A percentile compares a stretch with the other conserved stretches of the same genome.
These are phyloP conservation scores for Podospora pseudopauciseta DNA, from an alignment of 495 filamentous ascomycete species.

Conservation along the genomic window DNA sequence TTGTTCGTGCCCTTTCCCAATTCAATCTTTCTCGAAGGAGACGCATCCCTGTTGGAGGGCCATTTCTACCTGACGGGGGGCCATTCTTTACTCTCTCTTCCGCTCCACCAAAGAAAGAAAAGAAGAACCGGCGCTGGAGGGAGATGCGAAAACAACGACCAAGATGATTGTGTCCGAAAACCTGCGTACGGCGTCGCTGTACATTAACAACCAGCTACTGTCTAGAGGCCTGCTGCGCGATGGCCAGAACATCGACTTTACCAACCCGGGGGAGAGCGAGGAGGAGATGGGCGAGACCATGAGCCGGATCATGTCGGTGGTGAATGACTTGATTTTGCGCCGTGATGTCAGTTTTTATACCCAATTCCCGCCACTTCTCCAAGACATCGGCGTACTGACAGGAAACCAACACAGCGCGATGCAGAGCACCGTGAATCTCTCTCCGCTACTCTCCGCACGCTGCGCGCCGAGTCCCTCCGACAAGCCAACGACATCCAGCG, in stretches of 20 bases:
- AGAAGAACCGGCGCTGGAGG: background rate
- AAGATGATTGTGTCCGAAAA: constrained; percentile 72
- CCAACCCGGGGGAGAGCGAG: constrained; percentile 63
- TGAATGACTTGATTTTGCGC: constrained; percentile 82
- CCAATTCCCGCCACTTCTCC: background rate
- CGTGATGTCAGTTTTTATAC: constrained; percentile 63
- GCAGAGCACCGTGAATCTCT: constrained; percentile 77
- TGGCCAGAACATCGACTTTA: constrained; percentile 82
- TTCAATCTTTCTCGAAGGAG: background rate
- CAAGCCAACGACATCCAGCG: constrained; percentile 57
- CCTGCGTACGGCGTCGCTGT: constrained; percentile 81
- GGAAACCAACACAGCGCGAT: constrained; percentile 62
- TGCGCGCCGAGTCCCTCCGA: constrained; percentile 67
- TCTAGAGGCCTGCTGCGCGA: constrained; percentile 83
- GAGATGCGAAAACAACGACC: constrained; percentile 4
- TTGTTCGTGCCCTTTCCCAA: background rate
- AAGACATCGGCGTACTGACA: constrained; percentile 15
- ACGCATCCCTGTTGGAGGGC: background rate
- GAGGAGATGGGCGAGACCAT: constrained; percentile 66
- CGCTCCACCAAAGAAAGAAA: background rate
- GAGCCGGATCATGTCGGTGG: constrained; percentile 81
- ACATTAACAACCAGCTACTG: constrained; percentile 93
- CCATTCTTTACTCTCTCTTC: background rate
- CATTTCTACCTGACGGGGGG: background rate
- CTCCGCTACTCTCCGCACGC: constrained; percentile 69